Percentiles rank a stretch among this genome's conserved stretches.
Evolutionary conservation across 1,139 yeast genomes (phyloP).

Genomic region (Diutina scorzettiae): DNA sequence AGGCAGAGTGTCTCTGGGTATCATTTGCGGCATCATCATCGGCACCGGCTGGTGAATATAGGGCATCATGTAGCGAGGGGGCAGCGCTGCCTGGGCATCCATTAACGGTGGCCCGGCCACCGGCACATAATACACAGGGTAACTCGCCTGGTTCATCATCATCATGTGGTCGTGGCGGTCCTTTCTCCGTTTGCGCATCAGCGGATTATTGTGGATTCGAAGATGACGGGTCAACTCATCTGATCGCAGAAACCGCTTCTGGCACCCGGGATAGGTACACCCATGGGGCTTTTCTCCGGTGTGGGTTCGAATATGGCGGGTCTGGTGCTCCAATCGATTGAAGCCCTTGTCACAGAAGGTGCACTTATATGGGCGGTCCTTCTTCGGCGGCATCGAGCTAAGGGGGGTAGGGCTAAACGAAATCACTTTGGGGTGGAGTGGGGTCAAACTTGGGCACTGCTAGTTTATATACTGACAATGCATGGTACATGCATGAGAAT

Average conservation of each 20-base stretch:
- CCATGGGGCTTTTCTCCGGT: slow-evolving; percentile 94
- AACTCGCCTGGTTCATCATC: no score
- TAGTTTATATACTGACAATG: no score
- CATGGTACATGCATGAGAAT: no score
- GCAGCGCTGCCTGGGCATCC: neutral
- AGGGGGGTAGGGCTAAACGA: neutral
- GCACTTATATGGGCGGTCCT: slow-evolving; percentile 60
- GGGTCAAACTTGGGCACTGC: neutral
- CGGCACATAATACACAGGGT: slow-evolving; percentile 4
- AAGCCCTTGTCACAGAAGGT: slow-evolving; percentile 88
- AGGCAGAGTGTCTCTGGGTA: slow-evolving; percentile 5
- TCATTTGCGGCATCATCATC: slow-evolving; percentile 3
- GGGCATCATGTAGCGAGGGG: slow-evolving; percentile 1
- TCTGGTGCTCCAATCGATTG: slow-evolving; percentile 86
- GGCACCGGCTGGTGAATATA: slow-evolving; percentile 5
- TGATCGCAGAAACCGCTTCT: slow-evolving; percentile 72
- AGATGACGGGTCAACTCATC: slow-evolving; percentile 89
- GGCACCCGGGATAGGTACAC: slow-evolving; percentile 80
- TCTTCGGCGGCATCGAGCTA: neutral
- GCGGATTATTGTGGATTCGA: slow-evolving; percentile 74
- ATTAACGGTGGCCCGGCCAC: neutral
- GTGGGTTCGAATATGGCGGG: slow-evolving; percentile 88
- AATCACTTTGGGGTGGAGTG: neutral
- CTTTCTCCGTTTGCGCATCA: slow-evolving; percentile 11
- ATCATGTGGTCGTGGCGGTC: neutral